Percentiles rank a stretch among this genome's conserved stretches.
phyloP scores from a whole-genome alignment of 2,329 filamentous ascomycete species.

The Fusarium austroafricanum region DNA sequence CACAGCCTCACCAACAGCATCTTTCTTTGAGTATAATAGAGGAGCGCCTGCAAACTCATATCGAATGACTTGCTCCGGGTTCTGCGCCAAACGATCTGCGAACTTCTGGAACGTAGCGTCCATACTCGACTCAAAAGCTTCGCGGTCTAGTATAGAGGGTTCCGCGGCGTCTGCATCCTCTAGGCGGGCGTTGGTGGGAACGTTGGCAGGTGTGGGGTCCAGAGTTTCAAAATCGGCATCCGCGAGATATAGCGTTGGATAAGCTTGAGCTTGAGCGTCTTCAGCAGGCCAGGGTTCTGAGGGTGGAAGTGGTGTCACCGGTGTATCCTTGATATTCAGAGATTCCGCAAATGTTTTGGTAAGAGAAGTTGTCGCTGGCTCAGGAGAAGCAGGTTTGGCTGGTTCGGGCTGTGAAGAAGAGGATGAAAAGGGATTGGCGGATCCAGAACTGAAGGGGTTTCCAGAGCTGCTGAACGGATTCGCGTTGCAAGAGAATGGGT shows the following conservation, averaged over 20 bases:
- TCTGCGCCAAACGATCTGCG: conserved; percentile 80
- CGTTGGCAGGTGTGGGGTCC: conserved; percentile 66
- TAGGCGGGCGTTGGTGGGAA: conserved; percentile 60
- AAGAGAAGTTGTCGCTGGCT: conserved; percentile 52
- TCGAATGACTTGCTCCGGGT: conserved; percentile 83
- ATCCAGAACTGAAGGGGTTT: conserved; percentile 49
- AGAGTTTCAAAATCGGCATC: conserved; percentile 95
- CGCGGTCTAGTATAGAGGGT: conserved; percentile 69
- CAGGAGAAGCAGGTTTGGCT: conserved; percentile 49
- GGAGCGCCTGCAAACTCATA: conserved; percentile 81
- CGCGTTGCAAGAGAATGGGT: conserved; percentile 69
- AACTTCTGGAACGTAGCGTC: conserved; percentile 84
- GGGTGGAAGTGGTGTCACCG: conserved; percentile 50
- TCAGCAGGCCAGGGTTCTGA: conserved; percentile 81
- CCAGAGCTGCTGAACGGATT: conserved; percentile 60
- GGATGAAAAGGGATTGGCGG: conserved; percentile 48
- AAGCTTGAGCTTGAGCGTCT: conserved; percentile 74
- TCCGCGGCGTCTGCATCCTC: conserved; percentile 56
- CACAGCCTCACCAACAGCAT: conserved; percentile 77
- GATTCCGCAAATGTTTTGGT: conserved; percentile 77
- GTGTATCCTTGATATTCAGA: conserved; percentile 75
- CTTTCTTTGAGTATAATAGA: conserved; percentile 83
- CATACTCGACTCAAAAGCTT: conserved; percentile 78
- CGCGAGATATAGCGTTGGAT: conserved; percentile 80
- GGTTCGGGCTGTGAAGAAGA: conserved; percentile 49